Evolutionary conservation across 2,329 filamentous ascomycete genomes (phyloP).

Genomic region (Saccharata proteae): DNA sequence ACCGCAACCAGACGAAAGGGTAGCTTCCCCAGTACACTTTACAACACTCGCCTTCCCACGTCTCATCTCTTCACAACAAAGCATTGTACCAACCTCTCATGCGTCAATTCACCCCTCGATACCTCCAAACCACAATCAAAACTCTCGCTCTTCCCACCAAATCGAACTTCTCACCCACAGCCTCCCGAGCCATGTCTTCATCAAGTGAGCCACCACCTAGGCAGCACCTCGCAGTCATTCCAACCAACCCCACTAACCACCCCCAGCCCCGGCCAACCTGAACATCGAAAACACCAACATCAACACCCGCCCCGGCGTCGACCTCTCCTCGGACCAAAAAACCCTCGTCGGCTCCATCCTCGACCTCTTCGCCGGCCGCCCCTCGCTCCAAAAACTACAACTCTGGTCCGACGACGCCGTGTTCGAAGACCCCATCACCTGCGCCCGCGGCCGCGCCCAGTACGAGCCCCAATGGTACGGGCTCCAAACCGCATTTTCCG

Average conservation of each 20-base stretch:
- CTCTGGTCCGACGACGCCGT: constrained; percentile 47
- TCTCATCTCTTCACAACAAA: too few species aligned
- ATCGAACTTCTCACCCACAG: too few species aligned
- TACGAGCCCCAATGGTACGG: constrained; percentile 47
- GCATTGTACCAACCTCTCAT: too few species aligned
- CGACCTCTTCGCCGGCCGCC: constrained; percentile 50
- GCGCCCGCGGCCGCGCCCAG: constrained; percentile 43
- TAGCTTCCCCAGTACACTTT: too few species aligned
- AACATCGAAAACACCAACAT: constrained; percentile 42
- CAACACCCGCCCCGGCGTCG: constrained; percentile 38
- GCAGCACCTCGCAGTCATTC: too few species aligned
- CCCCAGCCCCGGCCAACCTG: constrained; percentile 13
- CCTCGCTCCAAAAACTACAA: constrained; percentile 45
- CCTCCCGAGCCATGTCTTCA: too few species aligned
- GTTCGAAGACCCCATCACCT: constrained; percentile 48
- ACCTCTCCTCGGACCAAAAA: constrained; percentile 38
- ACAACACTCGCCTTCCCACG: too few species aligned
- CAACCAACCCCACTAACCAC: constrained; percentile 8
- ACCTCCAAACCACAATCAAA: too few species aligned
- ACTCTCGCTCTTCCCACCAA: too few species aligned
- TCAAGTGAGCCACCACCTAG: too few species aligned
- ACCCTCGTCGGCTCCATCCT: constrained; percentile 46
- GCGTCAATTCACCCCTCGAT: too few species aligned
- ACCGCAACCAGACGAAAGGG: too few species aligned
- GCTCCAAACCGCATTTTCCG: constrained; percentile 43